Conservation (phyloP, 2,329 filamentous ascomycete genomes). For the Coniochaeta sp. region DNA sequence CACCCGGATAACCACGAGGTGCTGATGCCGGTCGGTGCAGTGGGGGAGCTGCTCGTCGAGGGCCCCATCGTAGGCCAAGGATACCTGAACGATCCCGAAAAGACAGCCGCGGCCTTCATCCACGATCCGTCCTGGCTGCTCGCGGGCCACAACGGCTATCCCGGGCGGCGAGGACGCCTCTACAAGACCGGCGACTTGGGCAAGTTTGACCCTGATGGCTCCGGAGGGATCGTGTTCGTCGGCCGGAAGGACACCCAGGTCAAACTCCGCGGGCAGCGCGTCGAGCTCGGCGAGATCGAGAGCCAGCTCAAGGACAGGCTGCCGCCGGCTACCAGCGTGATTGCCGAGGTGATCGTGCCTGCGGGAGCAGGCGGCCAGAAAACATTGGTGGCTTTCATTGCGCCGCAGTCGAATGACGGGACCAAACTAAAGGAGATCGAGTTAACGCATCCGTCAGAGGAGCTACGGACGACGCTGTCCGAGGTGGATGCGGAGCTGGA, state of each 20-base stretch:
- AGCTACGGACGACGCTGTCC: conserved; percentile 11
- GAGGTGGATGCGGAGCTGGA: conserved; percentile 9
- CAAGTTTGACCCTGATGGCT: conserved; percentile 30
- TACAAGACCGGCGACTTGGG: conserved; percentile 45
- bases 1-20: conserved; percentile 17
- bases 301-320: conserved; percentile 28
- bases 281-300: conserved; percentile 46
- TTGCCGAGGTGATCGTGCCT: conserved; percentile 38
- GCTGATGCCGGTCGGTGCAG: conserved; percentile 20
- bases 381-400: conserved; percentile 24
- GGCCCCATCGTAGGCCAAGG: conserved; percentile 40
- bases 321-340: conserved; percentile 29
- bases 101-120: conserved; percentile 24
- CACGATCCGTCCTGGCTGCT: conserved; percentile 13
- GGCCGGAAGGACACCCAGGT: conserved; percentile 52
- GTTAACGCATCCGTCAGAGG: conserved; percentile 2
- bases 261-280: conserved; percentile 51
- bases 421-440: conserved; percentile 11
- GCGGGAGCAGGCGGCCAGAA: conserved; percentile 9
- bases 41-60: conserved; percentile 28
- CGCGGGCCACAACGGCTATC: conserved; percentile 22
- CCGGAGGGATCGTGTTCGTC: conserved; percentile 28
- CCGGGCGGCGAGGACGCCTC: conserved; percentile 27
- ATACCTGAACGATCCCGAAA: conserved; percentile 33
- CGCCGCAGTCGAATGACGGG: conserved; percentile 8